A percentile compares a stretch with the other conserved stretches of the same genome.
Evolutionary conservation across 169 alveolate genomes (phyloP).

Genomic region (Babesia divergens): DNA sequence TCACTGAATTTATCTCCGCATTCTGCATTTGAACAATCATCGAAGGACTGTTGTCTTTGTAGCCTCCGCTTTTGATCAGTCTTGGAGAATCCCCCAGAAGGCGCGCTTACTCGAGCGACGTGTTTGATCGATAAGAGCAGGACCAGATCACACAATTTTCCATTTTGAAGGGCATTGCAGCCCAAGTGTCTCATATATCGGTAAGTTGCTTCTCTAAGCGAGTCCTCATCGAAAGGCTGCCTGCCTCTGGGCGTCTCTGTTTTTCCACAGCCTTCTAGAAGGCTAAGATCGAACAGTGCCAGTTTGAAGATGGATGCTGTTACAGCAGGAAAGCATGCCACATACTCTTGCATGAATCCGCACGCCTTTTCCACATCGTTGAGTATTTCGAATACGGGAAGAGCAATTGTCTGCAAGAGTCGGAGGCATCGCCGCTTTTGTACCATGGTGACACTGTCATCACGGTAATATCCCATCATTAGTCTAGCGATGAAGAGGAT

Average conservation of each 20-base stretch:
- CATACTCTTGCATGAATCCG: constrained; percentile 13
- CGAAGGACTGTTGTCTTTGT: too few relatives aligned
- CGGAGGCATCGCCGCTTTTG: constrained; percentile 18
- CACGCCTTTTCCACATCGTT: constrained; percentile 1
- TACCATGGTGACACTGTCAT: background rate
- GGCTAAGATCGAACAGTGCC: background rate
- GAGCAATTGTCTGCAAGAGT: background rate
- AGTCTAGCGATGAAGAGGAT: constrained; percentile 1
- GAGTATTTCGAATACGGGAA: background rate
- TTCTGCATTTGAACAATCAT: background rate
- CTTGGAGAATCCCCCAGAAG: background rate
- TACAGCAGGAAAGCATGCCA: background rate
- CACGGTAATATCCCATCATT: background rate
- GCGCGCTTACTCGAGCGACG: background rate
- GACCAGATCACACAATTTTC: constrained; percentile 11
- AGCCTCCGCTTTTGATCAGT: background rate
- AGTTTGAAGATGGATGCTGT: background rate
- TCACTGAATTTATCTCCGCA: background rate
- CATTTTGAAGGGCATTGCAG: background rate
- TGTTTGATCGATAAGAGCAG: constrained; percentile 16
- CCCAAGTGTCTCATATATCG: constrained; percentile 19
- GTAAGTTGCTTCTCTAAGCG: background rate
- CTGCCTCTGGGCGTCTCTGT: background rate
- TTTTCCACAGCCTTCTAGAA: constrained; percentile 11
- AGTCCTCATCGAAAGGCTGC: background rate